A percentile compares a stretch with the other conserved stretches of the same genome.
Evolutionary conservation across 331 rosid genomes (phyloP).

Genomic region (Quercus tomentella): DNA sequence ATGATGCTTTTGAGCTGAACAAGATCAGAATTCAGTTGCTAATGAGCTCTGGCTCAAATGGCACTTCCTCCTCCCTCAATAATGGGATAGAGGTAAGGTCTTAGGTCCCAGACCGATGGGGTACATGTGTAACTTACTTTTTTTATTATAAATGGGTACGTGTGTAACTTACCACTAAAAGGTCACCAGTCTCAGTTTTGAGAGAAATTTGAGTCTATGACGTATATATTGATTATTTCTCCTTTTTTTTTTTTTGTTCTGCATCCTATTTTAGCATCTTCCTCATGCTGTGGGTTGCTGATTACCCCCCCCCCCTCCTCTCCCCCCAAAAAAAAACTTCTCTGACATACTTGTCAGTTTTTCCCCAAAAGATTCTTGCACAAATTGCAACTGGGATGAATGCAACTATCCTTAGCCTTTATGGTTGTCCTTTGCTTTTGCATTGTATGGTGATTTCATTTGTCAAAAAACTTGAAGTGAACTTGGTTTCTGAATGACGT

Average conservation of each 20-base stretch:
- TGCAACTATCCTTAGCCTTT: neutral
- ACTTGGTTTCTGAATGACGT: neutral
- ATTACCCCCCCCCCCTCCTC: neutral
- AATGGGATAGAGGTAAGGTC: too few relatives aligned
- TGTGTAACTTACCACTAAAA: too few relatives aligned
- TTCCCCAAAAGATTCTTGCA: neutral
- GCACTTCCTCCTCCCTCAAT: too few relatives aligned
- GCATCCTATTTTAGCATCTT: neutral
- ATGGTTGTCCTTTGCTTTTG: neutral
- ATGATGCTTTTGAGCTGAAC: constrained; percentile 9
- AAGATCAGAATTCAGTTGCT: neutral
- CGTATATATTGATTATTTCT: neutral
- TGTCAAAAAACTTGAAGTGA: neutral
- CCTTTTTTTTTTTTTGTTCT: neutral
- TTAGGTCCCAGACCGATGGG: too few relatives aligned
- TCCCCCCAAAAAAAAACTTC: neutral
- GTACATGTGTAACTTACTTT: too few relatives aligned
- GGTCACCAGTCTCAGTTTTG: neutral
- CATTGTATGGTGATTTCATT: neutral
- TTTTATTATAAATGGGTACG: too few relatives aligned
- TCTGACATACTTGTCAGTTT: neutral
- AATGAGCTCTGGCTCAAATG: too few relatives aligned
- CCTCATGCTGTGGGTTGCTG: neutral
- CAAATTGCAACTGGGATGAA: neutral
- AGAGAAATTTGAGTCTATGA: neutral